Evolutionary conservation across 2,329 filamentous ascomycete species (phyloP).

Genomic region (Blastomyces gilchristii): DNA sequence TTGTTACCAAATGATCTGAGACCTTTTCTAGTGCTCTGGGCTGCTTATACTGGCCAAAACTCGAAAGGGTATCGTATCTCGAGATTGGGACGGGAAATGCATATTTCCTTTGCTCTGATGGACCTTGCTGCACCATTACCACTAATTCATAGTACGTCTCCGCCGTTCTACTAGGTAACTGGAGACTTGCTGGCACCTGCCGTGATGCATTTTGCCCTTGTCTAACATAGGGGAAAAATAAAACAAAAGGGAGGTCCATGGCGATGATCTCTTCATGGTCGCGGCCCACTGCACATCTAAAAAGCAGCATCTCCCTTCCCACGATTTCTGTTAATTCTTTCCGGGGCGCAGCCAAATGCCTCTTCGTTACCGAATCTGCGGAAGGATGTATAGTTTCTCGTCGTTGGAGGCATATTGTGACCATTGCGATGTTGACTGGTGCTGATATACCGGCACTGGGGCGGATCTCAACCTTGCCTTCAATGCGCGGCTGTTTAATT

Average conservation of each 20-base stretch:
- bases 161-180: conserved; percentile 82
- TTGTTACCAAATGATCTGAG: conserved; percentile 79
- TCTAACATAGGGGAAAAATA: conserved; percentile 92
- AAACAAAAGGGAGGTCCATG: conserved; percentile 94
- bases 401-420: conserved; percentile 86
- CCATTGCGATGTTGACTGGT: conserved; percentile 81
- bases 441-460: conserved; percentile 76
- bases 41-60: conserved; percentile 98
- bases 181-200: conserved; percentile 81
- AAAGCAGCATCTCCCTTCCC: conserved; percentile 88
- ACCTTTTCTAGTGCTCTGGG: conserved; percentile 80
- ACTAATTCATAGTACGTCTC: conserved; percentile 97
- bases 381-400: conserved; percentile 94
- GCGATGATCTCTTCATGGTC: conserved; percentile 81
- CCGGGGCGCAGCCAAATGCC: conserved; percentile 77
- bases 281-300: conserved; percentile 70
- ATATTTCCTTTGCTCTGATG: conserved; percentile 78
- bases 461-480: conserved; percentile 94
- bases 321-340: conserved; percentile 88
- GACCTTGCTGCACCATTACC: conserved; percentile 87
- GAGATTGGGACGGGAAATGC: conserved; percentile 81
- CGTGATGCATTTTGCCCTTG: conserved; percentile 83
- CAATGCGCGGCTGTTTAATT: conserved; percentile 68
- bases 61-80: conserved; percentile 91
- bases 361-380: conserved; percentile 87